Percentiles rank a stretch among this genome's conserved stretches.
phyloP scores from a whole-genome alignment of 805 yeast species.

The Barnettozyma siamensis region DNA sequence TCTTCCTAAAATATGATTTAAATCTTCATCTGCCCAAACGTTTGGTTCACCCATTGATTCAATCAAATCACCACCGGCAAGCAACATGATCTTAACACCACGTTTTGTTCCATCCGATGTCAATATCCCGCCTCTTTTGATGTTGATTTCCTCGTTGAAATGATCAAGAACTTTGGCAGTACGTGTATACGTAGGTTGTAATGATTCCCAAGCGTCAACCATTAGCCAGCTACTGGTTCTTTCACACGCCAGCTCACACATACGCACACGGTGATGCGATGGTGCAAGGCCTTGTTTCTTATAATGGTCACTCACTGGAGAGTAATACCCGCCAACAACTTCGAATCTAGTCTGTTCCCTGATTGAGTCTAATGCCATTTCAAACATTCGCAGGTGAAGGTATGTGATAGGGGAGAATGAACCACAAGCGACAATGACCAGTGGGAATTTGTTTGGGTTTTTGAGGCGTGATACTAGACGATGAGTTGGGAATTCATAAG shows the following conservation, averaged over 20 bases:
- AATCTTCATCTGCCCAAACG: constrained; percentile 95
- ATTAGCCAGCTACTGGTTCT: constrained; percentile 94
- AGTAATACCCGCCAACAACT: constrained; percentile 92
- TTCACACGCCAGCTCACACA: constrained; percentile 98
- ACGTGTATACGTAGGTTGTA: constrained; percentile 85
- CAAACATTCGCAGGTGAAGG: constrained; percentile 93
- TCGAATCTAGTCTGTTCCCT: constrained; percentile 90
- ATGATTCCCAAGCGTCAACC: constrained; percentile 99
- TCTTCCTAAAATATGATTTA: constrained; percentile 90
- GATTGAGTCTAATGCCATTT: constrained; percentile 94
- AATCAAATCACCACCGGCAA: constrained; percentile 96
- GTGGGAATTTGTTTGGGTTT: constrained; percentile 76
- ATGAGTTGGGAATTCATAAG: constrained; percentile 84
- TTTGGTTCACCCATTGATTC: constrained; percentile 99
- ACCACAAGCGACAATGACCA: constrained; percentile 96
- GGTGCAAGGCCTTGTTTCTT: constrained; percentile 90
- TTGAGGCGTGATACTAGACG: constrained; percentile 63
- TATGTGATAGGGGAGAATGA: constrained; percentile 95
- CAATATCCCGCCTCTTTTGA: constrained; percentile 78
- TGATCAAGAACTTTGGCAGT: constrained; percentile 96
- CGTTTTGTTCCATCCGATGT: constrained; percentile 54
- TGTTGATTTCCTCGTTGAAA: constrained; percentile 90
- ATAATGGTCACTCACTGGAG: constrained; percentile 92
- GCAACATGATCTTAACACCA: constrained; percentile 90
- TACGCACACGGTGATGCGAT: constrained; percentile 83